Evolutionary conservation across 805 yeast genomes (phyloP).

Genomic region (Saccharomycopsis javanensis): DNA sequence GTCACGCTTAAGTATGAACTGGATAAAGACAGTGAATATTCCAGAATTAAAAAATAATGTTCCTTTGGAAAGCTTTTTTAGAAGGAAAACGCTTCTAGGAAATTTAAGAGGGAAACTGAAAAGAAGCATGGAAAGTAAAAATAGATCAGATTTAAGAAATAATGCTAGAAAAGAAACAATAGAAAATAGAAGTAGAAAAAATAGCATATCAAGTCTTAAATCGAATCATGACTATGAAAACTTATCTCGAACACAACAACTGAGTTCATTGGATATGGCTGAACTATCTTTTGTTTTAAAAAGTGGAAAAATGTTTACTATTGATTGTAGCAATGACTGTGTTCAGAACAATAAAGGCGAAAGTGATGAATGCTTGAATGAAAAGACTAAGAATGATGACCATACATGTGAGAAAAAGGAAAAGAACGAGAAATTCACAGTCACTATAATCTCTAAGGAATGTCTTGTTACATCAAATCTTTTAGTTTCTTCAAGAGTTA

Average conservation of each 20-base stretch:
- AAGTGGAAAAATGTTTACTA: conserved; percentile 39
- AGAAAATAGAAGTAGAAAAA: conserved; percentile 6
- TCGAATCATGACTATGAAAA: conserved; percentile 28
- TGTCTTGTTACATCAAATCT: conserved; percentile 43
- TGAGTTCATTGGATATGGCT: neutral
- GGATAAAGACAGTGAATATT: conserved; percentile 45
- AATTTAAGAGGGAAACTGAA: conserved; percentile 29
- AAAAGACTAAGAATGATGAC: neutral
- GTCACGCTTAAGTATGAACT: conserved; percentile 44
- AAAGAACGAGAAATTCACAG: conserved; percentile 18
- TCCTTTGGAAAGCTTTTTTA: conserved; percentile 51
- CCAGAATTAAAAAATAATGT: conserved; percentile 27
- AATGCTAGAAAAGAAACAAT: neutral
- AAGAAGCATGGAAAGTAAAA: conserved; percentile 13
- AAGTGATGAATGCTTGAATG: neutral
- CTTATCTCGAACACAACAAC: neutral
- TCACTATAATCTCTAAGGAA: conserved; percentile 25
- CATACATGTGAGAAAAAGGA: neutral
- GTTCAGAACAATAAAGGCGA: neutral
- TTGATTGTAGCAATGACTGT: conserved; percentile 39
- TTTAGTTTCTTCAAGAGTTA: conserved; percentile 61
- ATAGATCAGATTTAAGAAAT: conserved; percentile 1
- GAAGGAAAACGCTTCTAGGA: conserved; percentile 37
- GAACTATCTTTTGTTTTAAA: conserved; percentile 47
- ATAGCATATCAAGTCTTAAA: conserved; percentile 13